These are phyloP conservation scores for Alternaria panax DNA, from an alignment of 2,329 filamentous ascomycete genomes.

Conservation along the genomic window DNA sequence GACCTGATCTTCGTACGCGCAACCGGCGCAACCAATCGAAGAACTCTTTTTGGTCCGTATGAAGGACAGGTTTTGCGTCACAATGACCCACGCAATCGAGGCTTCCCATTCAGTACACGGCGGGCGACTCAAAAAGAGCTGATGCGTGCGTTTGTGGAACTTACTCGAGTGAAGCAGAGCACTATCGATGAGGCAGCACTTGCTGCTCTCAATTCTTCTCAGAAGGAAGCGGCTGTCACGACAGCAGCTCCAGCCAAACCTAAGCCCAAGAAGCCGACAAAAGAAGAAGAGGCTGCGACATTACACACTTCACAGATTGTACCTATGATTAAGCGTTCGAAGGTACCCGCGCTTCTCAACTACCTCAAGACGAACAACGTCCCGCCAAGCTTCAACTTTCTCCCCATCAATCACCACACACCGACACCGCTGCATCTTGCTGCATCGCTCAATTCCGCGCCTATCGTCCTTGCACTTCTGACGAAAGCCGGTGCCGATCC, in stretches of 20 bases:
- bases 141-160: constrained; percentile 91
- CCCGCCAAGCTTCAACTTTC: constrained; percentile 75
- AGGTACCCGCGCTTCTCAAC: constrained; percentile 82
- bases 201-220: constrained; percentile 55
- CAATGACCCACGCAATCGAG: constrained; percentile 80
- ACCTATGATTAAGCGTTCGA: constrained; percentile 85
- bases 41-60: constrained; percentile 89
- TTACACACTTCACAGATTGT: constrained; percentile 91
- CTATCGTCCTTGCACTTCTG: constrained; percentile 79
- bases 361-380: constrained; percentile 83
- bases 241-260: constrained; percentile 45
- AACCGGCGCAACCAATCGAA: constrained; percentile 83
- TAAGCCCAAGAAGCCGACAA: constrained; percentile 70
- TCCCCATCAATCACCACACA: constrained; percentile 76
- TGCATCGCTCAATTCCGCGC: constrained; percentile 78
- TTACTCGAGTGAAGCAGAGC: constrained; percentile 86
- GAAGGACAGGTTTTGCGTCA: constrained; percentile 83
- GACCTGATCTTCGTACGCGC: constrained; percentile 89
- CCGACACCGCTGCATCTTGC: constrained; percentile 87
- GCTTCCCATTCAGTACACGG: constrained; percentile 92
- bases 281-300: constrained; percentile 82
- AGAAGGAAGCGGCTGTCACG: constrained; percentile 52
- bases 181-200: constrained; percentile 74
- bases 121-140: constrained; percentile 92
- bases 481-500: constrained; percentile 79